Percentiles rank a stretch among this genome's conserved stretches.
Evolutionary conservation across 805 yeast species (phyloP).

Genomic region (Lipomyces yamanashiensis): DNA sequence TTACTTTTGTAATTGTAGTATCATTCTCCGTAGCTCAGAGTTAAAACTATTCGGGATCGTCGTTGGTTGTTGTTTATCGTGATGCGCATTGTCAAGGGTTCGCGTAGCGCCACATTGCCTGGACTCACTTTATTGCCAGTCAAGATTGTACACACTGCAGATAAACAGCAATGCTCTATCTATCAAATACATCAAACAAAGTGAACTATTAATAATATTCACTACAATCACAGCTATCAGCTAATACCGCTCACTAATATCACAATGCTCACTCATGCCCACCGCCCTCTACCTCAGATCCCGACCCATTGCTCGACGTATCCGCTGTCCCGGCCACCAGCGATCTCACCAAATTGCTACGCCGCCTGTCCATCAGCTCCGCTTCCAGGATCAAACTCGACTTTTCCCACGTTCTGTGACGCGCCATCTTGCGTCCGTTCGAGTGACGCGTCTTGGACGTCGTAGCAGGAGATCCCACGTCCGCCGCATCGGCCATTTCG

Average conservation of each 20-base stretch:
- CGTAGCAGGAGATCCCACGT: no score
- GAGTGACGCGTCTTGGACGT: not conserved
- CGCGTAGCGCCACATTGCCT: no score
- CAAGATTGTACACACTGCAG: no score
- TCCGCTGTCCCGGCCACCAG: constrained; percentile 15
- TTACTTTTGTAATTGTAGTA: not conserved
- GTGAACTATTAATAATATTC: no score
- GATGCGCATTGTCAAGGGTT: no score
- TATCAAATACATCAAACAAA: no score
- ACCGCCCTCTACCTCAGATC: not conserved
- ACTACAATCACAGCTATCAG: not conserved
- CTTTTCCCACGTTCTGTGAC: constrained; percentile 30
- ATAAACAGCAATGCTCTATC: no score
- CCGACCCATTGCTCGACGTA: constrained; percentile 7
- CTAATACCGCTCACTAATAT: not conserved
- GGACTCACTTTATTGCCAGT: not conserved
- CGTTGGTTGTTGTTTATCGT: no score
- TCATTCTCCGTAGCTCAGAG: not conserved
- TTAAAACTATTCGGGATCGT: no score
- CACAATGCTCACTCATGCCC: not conserved
- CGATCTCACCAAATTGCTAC: constrained; percentile 30
- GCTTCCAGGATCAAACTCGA: constrained; percentile 27
- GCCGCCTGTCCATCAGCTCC: constrained; percentile 37
- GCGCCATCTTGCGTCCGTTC: constrained; percentile 16
- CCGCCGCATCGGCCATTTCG: no score